Conservation (phyloP, 2,329 filamentous ascomycete genomes). For the Trichoderma koningiopsis region DNA sequence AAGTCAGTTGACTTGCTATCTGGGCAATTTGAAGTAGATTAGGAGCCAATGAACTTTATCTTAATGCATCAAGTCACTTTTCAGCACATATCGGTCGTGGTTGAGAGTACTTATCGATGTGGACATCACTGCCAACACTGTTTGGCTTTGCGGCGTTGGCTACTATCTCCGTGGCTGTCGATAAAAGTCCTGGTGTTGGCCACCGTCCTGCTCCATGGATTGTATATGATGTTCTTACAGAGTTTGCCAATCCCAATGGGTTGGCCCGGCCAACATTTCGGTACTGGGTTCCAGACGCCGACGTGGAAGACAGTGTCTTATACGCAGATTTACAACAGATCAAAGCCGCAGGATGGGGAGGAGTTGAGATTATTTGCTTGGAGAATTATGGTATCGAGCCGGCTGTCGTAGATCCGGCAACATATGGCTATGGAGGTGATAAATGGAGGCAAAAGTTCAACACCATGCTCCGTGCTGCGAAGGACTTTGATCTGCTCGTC, state of each 20-base stretch:
- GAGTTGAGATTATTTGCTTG: conserved; percentile 1
- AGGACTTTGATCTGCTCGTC: background rate
- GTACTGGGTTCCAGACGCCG: conserved; percentile 15
- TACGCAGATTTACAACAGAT: conserved; percentile 7
- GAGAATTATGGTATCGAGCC: conserved; percentile 8
- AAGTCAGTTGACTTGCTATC: background rate
- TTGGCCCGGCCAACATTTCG: conserved; percentile 8
- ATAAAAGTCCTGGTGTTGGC: background rate
- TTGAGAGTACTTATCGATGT: background rate
- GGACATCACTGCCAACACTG: background rate
- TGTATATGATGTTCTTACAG: background rate
- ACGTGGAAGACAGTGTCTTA: conserved; percentile 4
- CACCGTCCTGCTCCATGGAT: conserved; percentile 7
- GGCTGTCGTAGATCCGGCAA: conserved; percentile 11
- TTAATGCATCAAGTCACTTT: background rate
- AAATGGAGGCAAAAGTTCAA: conserved; percentile 12
- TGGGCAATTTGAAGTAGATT: too few species aligned
- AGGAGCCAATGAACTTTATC: background rate
- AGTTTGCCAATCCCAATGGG: background rate
- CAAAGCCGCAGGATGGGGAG: conserved; percentile 11
- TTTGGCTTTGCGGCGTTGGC: background rate
- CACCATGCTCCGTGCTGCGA: conserved; percentile 1
- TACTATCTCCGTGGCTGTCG: background rate
- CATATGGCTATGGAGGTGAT: conserved; percentile 4
- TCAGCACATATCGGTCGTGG: background rate